Base-by-base conservation (phyloP, 768 basidiomycete species). In the Termitomyces sp. region DNA sequence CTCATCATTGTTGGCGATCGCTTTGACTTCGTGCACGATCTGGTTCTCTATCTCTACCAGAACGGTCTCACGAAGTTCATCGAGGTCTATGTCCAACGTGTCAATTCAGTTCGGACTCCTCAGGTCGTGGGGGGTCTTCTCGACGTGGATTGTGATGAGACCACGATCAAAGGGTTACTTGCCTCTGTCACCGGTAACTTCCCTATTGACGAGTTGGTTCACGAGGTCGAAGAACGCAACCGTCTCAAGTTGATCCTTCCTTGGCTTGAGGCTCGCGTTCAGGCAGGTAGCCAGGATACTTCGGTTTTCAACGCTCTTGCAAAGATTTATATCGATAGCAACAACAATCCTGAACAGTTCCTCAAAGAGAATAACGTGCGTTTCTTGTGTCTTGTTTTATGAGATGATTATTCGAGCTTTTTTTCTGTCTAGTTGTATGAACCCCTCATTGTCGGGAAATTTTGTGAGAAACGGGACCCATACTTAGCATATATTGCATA, bases 1-100 rank as follows among this genome's bases (percentile, higher is more conserved):
- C 86, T 99, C 64, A 99, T 98, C 78, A 98, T 99, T 62, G 97
- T 99, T 65, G 98, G 97, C 81, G 97, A 99, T 70, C 94, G 97
- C 39, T 99, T 98, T 80, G 96, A 97, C 79, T 98, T 98, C 66
- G 96, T 99, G 11, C 97, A 99, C 70, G 97, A 99, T 67, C 86
- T 99, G 59, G 96, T 99, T 43, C 84, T 99, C 23, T 99, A 98
- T 72, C 82, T 99, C 21, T 99, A 98, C 74, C 97, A 98, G 76
- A 98, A 98, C 69, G 91, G 92, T 41, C 84, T 98, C 50, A 88
- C 85, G 54, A 93, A 93, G 75, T 97, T 96, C 76, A 99, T 99
- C 72, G 97, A 99, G 76, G 94, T 98, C n/a, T 99, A 99, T 71
- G 97, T 99, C 6, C 95, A 98, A 67, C 86, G 92, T 9, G 97